Evolutionary conservation across 169 alveolate genomes (phyloP), one percentile per base, ranked within the genome.

Genomic region (Blepharisma undulans): DNA sequence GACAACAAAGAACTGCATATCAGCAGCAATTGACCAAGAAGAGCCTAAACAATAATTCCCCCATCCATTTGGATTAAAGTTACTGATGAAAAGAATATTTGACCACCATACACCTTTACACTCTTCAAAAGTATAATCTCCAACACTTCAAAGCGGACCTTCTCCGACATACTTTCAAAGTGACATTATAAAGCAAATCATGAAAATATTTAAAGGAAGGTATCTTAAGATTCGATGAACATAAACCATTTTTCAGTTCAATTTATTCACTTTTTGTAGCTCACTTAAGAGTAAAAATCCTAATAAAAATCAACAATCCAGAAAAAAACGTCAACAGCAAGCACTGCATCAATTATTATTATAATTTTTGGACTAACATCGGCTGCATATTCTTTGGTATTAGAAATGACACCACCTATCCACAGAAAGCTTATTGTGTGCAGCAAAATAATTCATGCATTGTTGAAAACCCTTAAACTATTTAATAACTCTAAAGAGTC

Each of bases 91-190:
- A 4, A 93, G n/a, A 12, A 88, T 19, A 89, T 93, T 87, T 1
- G 94, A 89, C 95, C 96, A 95, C 97, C 97, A 95, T 79, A 92
- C 92, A 3, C 85, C 88, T 32, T 84, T 72, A 81, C 97, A 95
- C 7, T 18, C 71, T 21, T 27, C 29, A 60, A 22, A 22, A 25
- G 72, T 21, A 19, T 25, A 25, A 6, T 86, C 84, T 19, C 27
- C 72, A 22, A 19, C 59, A 4, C 25, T 18, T 85, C 91, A 86
- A n/a, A 71, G 25, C 0, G 91, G 91, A 4, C 91, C 91, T 71
- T 27, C 27, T 33, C 96, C 96, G 25, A 92, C n/a, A 66, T 91
- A 92, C 21, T 82, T 89, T 29, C 76, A 30, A n/a, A 92, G 25
- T 2, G 66, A 71, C 90, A 92, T 48, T 12, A 27, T 25, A 86